Percentiles rank a stretch among this genome's conserved stretches.
Conservation (phyloP, 352 stramenopile genomes). For the Globisporangium alternatum region DNA sequence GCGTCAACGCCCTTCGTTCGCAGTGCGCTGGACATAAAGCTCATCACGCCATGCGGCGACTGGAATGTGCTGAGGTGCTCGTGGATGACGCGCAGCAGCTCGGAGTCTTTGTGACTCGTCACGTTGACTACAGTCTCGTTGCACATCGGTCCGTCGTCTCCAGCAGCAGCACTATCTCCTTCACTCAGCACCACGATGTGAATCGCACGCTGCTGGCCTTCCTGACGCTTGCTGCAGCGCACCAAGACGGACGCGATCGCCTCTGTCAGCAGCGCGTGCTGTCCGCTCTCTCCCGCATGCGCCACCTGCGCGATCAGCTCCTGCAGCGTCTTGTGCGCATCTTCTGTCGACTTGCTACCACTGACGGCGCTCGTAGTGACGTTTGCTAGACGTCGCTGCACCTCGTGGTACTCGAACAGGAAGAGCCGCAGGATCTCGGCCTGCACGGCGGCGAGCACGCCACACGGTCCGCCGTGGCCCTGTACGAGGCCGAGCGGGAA, state of each 20-base stretch:
- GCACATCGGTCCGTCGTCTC: constrained; percentile 12
- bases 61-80: constrained; percentile 26
- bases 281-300: constrained; percentile 1
- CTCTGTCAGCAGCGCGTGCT: constrained; percentile 12
- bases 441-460: constrained; percentile 77
- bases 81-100: constrained; percentile 13
- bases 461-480: constrained; percentile 73
- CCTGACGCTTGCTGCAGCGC: constrained; percentile 21
- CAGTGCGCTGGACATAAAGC: constrained; percentile 69
- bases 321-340: constrained; percentile 9
- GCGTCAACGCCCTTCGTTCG: constrained; percentile 42
- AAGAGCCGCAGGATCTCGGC: constrained; percentile 61
- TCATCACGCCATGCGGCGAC: constrained; percentile 53
- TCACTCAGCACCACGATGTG: constrained; percentile 23
- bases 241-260: constrained; percentile 33
- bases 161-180: neutral
- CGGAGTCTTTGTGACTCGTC: constrained; percentile 5
- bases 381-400: neutral
- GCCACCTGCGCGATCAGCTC: constrained; percentile 8
- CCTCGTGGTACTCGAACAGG: constrained; percentile 36
- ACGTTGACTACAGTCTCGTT: constrained; percentile 11
- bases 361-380: neutral
- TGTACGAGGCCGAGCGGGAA: constrained; percentile 74
- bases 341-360: neutral
- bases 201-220: constrained; percentile 11